These are phyloP conservation scores for Mycena galopus DNA, from an alignment of 768 basidiomycete species.

Conservation along the genomic window DNA sequence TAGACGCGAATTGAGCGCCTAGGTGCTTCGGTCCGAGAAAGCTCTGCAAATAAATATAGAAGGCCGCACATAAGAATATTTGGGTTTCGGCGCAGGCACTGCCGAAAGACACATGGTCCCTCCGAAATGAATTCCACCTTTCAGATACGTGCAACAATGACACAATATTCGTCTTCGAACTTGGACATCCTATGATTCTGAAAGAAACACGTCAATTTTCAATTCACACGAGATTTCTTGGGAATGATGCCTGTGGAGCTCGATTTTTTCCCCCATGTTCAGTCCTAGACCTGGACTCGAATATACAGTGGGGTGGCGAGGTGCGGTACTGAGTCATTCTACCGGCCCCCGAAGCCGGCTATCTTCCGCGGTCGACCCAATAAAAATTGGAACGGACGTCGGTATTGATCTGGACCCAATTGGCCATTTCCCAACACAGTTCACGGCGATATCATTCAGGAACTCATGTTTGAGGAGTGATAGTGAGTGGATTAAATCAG, in stretches of 20 bases:
- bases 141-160: not conserved
- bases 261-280: not conserved
- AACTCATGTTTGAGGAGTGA: not conserved
- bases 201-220: not conserved
- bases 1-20: conserved; percentile 16
- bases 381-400: not conserved
- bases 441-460: not conserved
- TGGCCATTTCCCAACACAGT: not conserved
- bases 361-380: not conserved
- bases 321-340: not conserved
- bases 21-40: not conserved
- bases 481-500: not conserved
- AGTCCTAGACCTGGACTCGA: not conserved
- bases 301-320: not conserved
- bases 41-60: not conserved
- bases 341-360: not conserved
- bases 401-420: too few species aligned
- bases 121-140: not conserved
- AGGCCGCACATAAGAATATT: not conserved
- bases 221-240: not conserved
- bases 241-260: not conserved
- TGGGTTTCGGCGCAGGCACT: too few species aligned
- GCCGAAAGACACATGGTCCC: not conserved
- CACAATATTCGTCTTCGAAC: too few species aligned
- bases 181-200: not conserved